Evolutionary conservation across 768 basidiomycete species (phyloP).

Genomic region (Lyophyllum atratum): DNA sequence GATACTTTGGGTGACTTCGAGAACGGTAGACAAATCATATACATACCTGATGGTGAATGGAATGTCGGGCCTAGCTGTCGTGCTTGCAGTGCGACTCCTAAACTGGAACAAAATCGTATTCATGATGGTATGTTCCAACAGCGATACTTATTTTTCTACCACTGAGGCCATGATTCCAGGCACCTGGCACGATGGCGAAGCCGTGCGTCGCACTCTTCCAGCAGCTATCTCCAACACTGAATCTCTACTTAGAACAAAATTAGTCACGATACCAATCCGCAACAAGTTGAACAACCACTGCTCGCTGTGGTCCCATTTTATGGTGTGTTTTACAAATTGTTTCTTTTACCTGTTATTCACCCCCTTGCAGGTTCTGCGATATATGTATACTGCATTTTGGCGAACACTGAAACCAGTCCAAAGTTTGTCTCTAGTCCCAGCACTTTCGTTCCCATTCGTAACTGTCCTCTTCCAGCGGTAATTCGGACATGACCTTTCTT

Average conservation of each 20-base stretch:
- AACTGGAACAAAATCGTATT: slow-evolving; percentile 18
- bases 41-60: slow-evolving; percentile 36
- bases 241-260: slow-evolving; percentile 10
- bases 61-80: slow-evolving; percentile 24
- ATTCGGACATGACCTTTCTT: slow-evolving; percentile 38
- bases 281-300: slow-evolving; percentile 10
- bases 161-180: slow-evolving; percentile 6
- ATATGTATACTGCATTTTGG: slow-evolving; percentile 42
- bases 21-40: slow-evolving; percentile 31
- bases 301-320: slow-evolving; percentile 33
- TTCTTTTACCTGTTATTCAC: slow-evolving; percentile 5
- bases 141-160: not conserved
- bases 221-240: slow-evolving; percentile 12
- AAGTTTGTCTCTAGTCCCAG: slow-evolving; percentile 10
- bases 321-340: slow-evolving; percentile 26
- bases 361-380: slow-evolving; percentile 38
- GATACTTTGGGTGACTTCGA: slow-evolving; percentile 33
- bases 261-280: slow-evolving; percentile 14
- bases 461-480: slow-evolving; percentile 16
- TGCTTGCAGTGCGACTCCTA: slow-evolving; percentile 22
- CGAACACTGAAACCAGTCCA: slow-evolving; percentile 23
- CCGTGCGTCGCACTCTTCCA: slow-evolving; percentile 9
- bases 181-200: slow-evolving; percentile 38
- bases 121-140: slow-evolving; percentile 12
- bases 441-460: not conserved